Base-by-base conservation (phyloP, 495 filamentous ascomycete genomes). In the Achaetomiella virescens region DNA sequence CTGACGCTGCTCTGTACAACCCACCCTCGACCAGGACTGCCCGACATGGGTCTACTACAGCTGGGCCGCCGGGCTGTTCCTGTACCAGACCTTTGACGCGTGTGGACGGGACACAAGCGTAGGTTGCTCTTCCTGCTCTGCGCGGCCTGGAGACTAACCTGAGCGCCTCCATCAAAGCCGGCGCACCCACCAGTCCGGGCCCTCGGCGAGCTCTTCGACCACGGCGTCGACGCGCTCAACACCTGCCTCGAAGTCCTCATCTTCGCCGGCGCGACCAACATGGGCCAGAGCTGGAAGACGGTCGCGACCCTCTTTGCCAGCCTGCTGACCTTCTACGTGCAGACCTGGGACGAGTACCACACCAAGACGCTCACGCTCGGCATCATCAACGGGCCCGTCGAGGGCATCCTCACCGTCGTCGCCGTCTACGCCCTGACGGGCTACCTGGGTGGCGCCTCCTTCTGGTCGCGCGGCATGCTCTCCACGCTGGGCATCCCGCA, bases 301-400 rank as follows among this genome's bases (percentile, higher is more conserved):
- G 79, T 97, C 11, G 69, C 91, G 57, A 83, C 81, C 15, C 78
- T 97, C 6, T 96, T 96, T 72, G 93, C 85, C 55, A 63, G 59
- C 35, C 53, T 70, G 33, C 75, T 91, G 64, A 96, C 91, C 15
- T 98, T 98, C 72, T 98, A 98, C 69, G 85, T 98, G 21, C 93
- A 97, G 69, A 98, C 93, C 29, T 98, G 93, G 93, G 93, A 98
- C 61, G 93, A 97, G 73, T 97, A 96, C 72, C 95, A 97, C 74
- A 98, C 93, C 36, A 89, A 96, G 67, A 91, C 92, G 10, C 82
- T 98, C 22, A 96, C 89, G 14, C 81, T 98, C 0, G 93, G 93
- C 50, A 75, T 97, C 61, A 78, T 98, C 55, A 97, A 91, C 59
- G 93, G 93, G 1, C 93, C 93, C 6, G 93, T 98, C 40, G 93